Evolutionary conservation across 768 basidiomycete genomes (phyloP).

Genomic region (Pisolithus orientalis): DNA sequence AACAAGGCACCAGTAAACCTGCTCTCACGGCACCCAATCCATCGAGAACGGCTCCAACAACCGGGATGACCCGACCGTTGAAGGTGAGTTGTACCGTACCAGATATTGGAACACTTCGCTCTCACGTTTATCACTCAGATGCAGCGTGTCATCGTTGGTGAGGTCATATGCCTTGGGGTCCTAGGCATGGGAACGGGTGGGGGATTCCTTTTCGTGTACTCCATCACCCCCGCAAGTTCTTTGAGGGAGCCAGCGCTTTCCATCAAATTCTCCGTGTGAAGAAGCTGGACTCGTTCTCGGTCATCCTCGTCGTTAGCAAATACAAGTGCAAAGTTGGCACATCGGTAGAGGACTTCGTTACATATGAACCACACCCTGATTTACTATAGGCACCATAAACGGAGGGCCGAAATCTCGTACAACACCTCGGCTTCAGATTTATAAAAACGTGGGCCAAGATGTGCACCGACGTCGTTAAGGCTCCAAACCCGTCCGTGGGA

Average conservation of each 20-base stretch:
- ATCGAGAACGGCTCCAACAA: conserved; percentile 93
- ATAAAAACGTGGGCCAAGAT: conserved; percentile 96
- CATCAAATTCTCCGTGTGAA: conserved; percentile 95
- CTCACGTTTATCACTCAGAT: conserved; percentile 40
- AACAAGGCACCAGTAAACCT: conserved; percentile 60
- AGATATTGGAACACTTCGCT: no score
- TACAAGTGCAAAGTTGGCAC: conserved; percentile 94
- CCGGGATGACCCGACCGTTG: conserved; percentile 93
- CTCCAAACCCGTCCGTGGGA: conserved; percentile 93
- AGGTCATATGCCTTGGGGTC: conserved; percentile 94
- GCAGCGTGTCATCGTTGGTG: conserved; percentile 94
- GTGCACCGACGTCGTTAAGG: conserved; percentile 94
- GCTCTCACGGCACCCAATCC: conserved; percentile 92
- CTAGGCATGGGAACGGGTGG: conserved; percentile 97
- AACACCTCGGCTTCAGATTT: conserved; percentile 90
- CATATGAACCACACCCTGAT: no score
- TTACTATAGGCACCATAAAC: background rate
- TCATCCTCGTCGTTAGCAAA: conserved; percentile 97
- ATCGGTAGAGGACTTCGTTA: conserved; percentile 43
- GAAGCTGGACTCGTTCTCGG: conserved; percentile 92
- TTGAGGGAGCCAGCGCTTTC: conserved; percentile 95
- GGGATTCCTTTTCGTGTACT: conserved; percentile 95
- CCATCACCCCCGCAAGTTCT: conserved; percentile 96
- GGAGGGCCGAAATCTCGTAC: conserved; percentile 98
- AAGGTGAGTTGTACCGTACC: conserved; percentile 45